Conservation (phyloP, 306 rosid species). For the Dalbergia cochinchinensis region DNA sequence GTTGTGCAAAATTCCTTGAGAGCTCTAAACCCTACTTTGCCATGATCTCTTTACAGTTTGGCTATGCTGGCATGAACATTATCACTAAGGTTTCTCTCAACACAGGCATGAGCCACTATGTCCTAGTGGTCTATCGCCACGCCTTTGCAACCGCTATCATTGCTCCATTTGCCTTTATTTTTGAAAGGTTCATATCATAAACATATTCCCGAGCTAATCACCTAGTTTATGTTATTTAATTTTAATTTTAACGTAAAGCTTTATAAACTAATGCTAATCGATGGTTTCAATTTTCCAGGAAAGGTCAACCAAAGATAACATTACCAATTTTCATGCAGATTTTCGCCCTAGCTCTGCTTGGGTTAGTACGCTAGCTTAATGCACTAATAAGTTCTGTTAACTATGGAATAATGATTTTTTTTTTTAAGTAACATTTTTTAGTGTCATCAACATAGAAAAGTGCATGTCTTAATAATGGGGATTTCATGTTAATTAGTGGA, state of each 20-base stretch:
- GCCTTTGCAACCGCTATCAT: slow-evolving; percentile 81
- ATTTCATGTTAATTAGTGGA: too few relatives aligned
- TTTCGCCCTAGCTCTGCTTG: slow-evolving; percentile 81
- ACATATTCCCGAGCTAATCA: background rate
- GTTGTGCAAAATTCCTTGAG: slow-evolving; percentile 57
- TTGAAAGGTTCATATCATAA: slow-evolving; percentile 66
- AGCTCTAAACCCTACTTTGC: slow-evolving; percentile 84
- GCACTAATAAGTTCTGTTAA: background rate
- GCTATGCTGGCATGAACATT: slow-evolving; percentile 94
- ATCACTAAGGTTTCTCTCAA: slow-evolving; percentile 87
- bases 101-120: slow-evolving; percentile 96
- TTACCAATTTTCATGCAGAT: slow-evolving; percentile 73
- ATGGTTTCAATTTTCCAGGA: slow-evolving; percentile 61
- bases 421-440: too few relatives aligned
- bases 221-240: background rate
- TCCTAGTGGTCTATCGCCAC: slow-evolving; percentile 92
- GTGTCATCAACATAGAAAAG: too few relatives aligned
- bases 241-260: background rate
- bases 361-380: slow-evolving; percentile 58
- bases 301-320: slow-evolving; percentile 82
- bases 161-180: slow-evolving; percentile 77
- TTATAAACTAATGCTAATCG: slow-evolving; percentile 14
- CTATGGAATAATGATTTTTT: too few relatives aligned
- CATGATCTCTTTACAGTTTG: slow-evolving; percentile 86
- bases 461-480: too few relatives aligned